Evolutionary conservation across 495 filamentous ascomycete species (phyloP).

Genomic region (Aspergillus mulundensis): DNA sequence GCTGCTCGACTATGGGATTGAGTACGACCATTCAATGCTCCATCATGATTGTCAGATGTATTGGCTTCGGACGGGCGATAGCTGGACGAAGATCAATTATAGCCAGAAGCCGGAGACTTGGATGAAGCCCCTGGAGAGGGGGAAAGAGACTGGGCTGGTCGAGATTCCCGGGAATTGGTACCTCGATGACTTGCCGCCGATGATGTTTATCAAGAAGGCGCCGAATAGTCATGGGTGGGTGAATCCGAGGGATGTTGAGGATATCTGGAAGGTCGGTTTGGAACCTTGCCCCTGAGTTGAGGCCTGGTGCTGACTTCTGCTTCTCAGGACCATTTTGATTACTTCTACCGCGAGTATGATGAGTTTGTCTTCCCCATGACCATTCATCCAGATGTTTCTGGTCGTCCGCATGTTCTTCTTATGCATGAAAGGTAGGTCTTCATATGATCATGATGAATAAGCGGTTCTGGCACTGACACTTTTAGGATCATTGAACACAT

Average conservation of each 20-base stretch:
- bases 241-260: slow-evolving; percentile 54
- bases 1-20: slow-evolving; percentile 63
- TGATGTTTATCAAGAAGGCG: slow-evolving; percentile 62
- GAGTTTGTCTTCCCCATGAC: slow-evolving; percentile 68
- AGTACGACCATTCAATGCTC: slow-evolving; percentile 66
- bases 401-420: slow-evolving; percentile 61
- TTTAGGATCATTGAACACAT: slow-evolving; percentile 64
- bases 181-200: slow-evolving; percentile 59
- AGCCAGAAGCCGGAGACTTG: slow-evolving; percentile 55
- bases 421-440: slow-evolving; percentile 55
- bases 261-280: slow-evolving; percentile 47
- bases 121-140: slow-evolving; percentile 60
- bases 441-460: background rate
- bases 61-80: slow-evolving; percentile 57
- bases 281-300: too few relatives aligned
- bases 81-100: slow-evolving; percentile 61
- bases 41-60: slow-evolving; percentile 67
- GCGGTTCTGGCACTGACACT: background rate
- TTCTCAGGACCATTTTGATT: slow-evolving; percentile 59
- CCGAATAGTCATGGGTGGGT: slow-evolving; percentile 60
- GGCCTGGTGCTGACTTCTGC: background rate
- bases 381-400: slow-evolving; percentile 66
- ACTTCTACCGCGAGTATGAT: slow-evolving; percentile 67
- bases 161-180: slow-evolving; percentile 69
- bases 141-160: slow-evolving; percentile 52